Evolutionary conservation across 148 eudicot species (phyloP).

Genomic region (Rhododendron ovatum): DNA sequence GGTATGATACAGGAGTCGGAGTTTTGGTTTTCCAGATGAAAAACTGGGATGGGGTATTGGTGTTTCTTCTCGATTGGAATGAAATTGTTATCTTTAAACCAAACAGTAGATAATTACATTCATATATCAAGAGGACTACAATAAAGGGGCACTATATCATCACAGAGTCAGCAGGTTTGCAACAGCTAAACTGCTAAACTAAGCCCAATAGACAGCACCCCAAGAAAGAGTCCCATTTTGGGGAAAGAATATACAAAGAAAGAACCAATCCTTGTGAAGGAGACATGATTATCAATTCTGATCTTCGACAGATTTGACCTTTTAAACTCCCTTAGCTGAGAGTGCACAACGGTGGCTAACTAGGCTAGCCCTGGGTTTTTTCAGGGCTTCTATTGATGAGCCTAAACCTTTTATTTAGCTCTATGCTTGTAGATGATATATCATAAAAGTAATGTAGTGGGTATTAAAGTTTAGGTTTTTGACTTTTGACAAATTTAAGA

Average conservation of each 20-base stretch:
- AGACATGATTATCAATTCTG: neutral
- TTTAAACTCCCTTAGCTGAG: neutral
- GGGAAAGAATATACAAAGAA: neutral
- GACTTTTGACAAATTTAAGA: neutral
- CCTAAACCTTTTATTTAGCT: neutral
- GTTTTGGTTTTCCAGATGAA: neutral
- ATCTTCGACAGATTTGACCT: neutral
- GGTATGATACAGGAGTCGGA: neutral
- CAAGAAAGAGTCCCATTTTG: neutral
- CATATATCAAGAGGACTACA: neutral
- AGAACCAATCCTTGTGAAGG: neutral
- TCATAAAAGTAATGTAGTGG: neutral
- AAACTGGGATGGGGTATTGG: neutral
- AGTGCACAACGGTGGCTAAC: neutral
- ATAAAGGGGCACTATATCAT: neutral
- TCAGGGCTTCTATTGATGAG: neutral
- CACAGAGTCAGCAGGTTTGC: neutral
- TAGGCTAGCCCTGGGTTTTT: neutral
- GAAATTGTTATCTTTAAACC: neutral
- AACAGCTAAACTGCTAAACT: neutral
- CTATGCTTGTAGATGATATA: neutral
- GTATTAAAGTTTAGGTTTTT: no score
- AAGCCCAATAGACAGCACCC: neutral
- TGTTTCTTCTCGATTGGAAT: neutral
- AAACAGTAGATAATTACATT: neutral